These are phyloP conservation scores for Metschnikowia borealis DNA, from an alignment of 805 yeast genomes.

Conservation along the genomic window DNA sequence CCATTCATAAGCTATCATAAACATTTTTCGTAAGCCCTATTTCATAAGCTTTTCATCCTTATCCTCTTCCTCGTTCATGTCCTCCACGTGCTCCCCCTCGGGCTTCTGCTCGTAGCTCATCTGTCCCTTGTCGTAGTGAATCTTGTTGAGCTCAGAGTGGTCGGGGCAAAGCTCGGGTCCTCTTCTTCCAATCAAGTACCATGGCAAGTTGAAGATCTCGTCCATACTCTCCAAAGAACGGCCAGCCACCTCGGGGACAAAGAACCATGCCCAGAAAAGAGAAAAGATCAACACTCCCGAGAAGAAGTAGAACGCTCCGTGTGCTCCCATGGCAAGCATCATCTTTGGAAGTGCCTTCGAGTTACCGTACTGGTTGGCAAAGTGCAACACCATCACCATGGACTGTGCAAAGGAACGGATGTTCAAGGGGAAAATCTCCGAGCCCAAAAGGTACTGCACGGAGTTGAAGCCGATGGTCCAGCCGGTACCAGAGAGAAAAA, in stretches of 20 bases:
- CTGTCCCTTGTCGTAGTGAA: slow-evolving; percentile 10
- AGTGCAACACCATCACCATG: slow-evolving; percentile 52
- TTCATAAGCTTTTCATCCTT: slow-evolving; percentile 8
- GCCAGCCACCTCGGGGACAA: slow-evolving; percentile 49
- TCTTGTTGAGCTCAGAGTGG: slow-evolving; percentile 38
- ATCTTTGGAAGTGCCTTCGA: slow-evolving; percentile 52
- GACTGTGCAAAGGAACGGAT: slow-evolving; percentile 49
- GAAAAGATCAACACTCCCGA: slow-evolving; percentile 40
- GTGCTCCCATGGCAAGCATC: slow-evolving; percentile 42
- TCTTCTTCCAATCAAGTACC: slow-evolving; percentile 55
- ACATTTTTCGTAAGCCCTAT: background rate
- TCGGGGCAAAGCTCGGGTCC: slow-evolving; percentile 53
- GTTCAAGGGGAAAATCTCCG: slow-evolving; percentile 53
- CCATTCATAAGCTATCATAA: background rate
- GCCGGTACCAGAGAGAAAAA: slow-evolving; percentile 49
- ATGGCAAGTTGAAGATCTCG: slow-evolving; percentile 49
- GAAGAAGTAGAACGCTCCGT: slow-evolving; percentile 53
- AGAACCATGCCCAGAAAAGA: slow-evolving; percentile 46
- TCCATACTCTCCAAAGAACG: slow-evolving; percentile 51
- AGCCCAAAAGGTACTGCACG: slow-evolving; percentile 50
- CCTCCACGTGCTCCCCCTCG: slow-evolving; percentile 4
- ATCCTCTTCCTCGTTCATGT: slow-evolving; percentile 7
- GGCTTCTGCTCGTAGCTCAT: slow-evolving; percentile 7
- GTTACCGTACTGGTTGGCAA: slow-evolving; percentile 54
- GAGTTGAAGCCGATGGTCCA: slow-evolving; percentile 61